Evolutionary conservation across 169 alveolate genomes (phyloP), one percentile per base, ranked within the genome.

Genomic region (Plasmodium relictum): DNA sequence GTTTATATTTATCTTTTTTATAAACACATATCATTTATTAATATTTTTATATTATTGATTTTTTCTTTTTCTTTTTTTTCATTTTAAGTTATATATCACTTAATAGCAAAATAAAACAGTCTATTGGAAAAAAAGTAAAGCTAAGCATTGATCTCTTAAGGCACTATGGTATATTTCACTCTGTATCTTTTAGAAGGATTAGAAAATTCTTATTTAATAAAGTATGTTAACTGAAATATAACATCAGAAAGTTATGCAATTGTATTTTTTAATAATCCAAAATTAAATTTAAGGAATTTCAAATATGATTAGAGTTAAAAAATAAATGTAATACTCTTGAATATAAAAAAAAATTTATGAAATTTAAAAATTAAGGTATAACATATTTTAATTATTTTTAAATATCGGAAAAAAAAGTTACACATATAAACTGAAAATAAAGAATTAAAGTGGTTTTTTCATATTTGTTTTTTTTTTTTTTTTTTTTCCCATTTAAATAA

Each of bases 71-170:
- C n/a, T n/a, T n/a, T n/a, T n/a, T n/a, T n/a, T n/a, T n/a, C n/a
- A n/a, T n/a, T n/a, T n/a, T n/a, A 50, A 74, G 88, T 3, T 74
- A 74, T 37, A 74, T 74, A 7, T 74, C 88, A 22, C 62, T 73
- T 44, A 70, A 61, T 14, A 63, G 42, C 74, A 31, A 6, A 26
- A 42, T 3, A 16, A 74, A 74, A 39, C 59, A 45, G 48, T 24
- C 69, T 42, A 18, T 74, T 48, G 88, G 88, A 16, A 74, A 74
- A 54, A 74, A 74, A 62, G 52, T 74, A 14, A 74, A 74, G 20
- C 54, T 74, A 2, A 24, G 59, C n/a, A 68, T 74, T n/a, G 88
- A 74, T 24, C 54, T 74, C 12, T 37, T 20, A 26, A 61, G 88
- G 88, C 62, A 65, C 6, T 61, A 26, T 61, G 24, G 26, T 26